Evolutionary conservation across 1,139 yeast genomes (phyloP).

Genomic region (Geotrichum klebahnii): DNA sequence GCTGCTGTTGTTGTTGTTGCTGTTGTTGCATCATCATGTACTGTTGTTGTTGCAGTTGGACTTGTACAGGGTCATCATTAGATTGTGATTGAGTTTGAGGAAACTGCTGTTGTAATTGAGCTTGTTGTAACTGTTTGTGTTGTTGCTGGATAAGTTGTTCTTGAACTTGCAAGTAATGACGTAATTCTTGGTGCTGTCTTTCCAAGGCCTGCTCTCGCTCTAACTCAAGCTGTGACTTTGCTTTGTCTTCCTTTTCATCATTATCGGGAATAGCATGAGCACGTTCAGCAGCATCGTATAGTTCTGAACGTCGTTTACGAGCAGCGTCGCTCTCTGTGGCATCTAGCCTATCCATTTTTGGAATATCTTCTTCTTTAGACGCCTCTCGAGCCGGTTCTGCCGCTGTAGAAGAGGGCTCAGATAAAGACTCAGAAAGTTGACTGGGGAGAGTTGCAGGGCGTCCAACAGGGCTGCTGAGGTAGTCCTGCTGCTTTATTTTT

Average conservation of each 20-base stretch:
- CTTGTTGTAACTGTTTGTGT: slow-evolving; percentile 12
- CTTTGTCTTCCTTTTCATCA: slow-evolving; percentile 2
- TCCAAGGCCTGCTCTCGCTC: slow-evolving; percentile 20
- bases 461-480: slow-evolving; percentile 4
- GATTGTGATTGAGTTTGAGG: neutral
- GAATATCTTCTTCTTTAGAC: slow-evolving; percentile 4
- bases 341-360: slow-evolving; percentile 10
- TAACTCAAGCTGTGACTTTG: slow-evolving; percentile 6
- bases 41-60: slow-evolving; percentile 15
- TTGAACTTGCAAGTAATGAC: slow-evolving; percentile 16
- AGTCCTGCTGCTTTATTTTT: neutral
- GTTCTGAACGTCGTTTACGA: slow-evolving; percentile 16
- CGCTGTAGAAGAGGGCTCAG: neutral
- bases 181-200: slow-evolving; percentile 19
- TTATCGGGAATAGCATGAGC: slow-evolving; percentile 5
- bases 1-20: slow-evolving; percentile 21
- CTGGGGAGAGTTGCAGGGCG: neutral
- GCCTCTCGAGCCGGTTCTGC: too few species aligned
- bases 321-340: slow-evolving; percentile 8
- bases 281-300: slow-evolving; percentile 15
- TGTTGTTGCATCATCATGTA: slow-evolving; percentile 21
- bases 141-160: slow-evolving; percentile 17
- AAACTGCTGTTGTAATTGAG: slow-evolving; percentile 5
- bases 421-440: slow-evolving; percentile 1
- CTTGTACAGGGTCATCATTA: neutral